Evolutionary conservation across 345 rosid species (phyloP), one percentile per base, ranked within the genome.

Genomic region (Heritiera fomes): DNA sequence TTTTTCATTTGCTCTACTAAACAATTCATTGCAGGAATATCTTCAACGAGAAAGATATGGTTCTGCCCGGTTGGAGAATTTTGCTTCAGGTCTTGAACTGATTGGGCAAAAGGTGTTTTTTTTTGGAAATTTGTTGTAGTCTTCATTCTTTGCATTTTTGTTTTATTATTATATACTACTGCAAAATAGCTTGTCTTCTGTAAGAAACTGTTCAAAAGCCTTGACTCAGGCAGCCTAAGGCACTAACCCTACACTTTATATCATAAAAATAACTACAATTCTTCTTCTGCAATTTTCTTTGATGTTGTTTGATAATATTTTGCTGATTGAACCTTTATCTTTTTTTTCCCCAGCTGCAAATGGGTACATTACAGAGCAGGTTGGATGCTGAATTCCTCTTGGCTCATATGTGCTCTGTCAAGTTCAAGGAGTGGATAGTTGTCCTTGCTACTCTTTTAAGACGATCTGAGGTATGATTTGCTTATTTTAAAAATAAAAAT

Each of bases 341-440:
- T 71, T 81, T 50, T 55, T 23, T 75, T 10, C 60, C 78, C 74
- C 95, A 94, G 99, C 94, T 96, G 84, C 94, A 92, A 89, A 96
- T 96, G 99, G 91, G 84, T 82, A 90, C 86, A n/a, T 82, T 96
- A 83, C 99, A 96, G 83, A 91, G 98, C 85, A 87, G 94, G 82
- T 77, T 96, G 81, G 99, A 91, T 83, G 99, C 99, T 23, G 97
- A 96, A 82, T 96, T 94, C 83, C 94, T 96, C 62, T 81, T 96
- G 89, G 97, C 98, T 82, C 97, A 96, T 82, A 92, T 96, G 99
- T 96, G 99, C 81, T 96, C 98, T 7, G 97, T 94, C 59, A 96
- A 96, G 88, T 96, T 94, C 86, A 96, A 94, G 85, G 98, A 96
- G 81, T 96, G 99, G 99, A 94, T 96, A 77, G 98, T 96, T 84